Evolutionary conservation across 208 protist species (phyloP).

Genomic region (Leptomonas seymouri): DNA sequence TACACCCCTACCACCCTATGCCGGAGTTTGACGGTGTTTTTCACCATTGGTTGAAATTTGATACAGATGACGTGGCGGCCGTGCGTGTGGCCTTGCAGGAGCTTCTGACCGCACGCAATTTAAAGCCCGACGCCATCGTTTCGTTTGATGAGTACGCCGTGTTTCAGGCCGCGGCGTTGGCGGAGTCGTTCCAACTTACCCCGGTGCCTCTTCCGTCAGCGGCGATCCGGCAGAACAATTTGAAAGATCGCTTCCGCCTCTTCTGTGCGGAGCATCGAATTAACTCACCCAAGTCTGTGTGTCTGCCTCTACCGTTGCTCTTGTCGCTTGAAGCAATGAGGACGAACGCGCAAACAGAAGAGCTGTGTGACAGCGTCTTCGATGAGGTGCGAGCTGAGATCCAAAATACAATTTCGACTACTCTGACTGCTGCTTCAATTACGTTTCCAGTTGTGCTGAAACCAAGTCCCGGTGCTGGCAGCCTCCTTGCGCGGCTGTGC

Average conservation of each 20-base stretch:
- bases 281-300: constrained; percentile 32
- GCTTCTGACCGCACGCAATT: constrained; percentile 28
- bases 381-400: constrained; percentile 2
- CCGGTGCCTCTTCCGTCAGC: constrained; percentile 56
- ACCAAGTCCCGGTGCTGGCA: constrained; percentile 79
- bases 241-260: constrained; percentile 64
- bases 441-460: constrained; percentile 74
- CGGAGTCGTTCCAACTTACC: constrained; percentile 28
- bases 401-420: background rate
- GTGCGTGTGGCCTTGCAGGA: constrained; percentile 32
- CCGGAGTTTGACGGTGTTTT: constrained; percentile 54
- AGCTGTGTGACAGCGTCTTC: background rate
- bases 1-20: constrained; percentile 42
- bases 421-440: constrained; percentile 1
- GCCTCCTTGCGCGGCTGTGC: constrained; percentile 53
- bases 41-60: constrained; percentile 48
- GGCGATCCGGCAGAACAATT: constrained; percentile 44
- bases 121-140: constrained; percentile 60
- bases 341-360: background rate
- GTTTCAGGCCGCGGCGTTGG: constrained; percentile 59
- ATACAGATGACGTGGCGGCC: constrained; percentile 51
- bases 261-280: constrained; percentile 51
- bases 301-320: constrained; percentile 13
- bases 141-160: constrained; percentile 89
- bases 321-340: background rate